Evolutionary conservation across 2,329 filamentous ascomycete species (phyloP).

Genomic region (Colletotrichum ledebouriae): DNA sequence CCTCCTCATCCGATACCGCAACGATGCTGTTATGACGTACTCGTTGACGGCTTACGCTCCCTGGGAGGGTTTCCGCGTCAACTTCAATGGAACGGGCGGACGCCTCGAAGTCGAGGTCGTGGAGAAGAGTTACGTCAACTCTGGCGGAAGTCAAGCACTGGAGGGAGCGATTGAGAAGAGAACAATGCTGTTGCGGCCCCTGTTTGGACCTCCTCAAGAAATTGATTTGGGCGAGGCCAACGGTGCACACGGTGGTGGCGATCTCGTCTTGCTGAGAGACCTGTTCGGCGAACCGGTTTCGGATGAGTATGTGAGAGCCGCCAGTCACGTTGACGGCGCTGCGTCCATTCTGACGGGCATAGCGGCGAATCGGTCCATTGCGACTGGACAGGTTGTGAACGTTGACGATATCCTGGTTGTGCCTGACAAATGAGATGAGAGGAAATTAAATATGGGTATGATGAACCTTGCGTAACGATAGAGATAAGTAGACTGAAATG

Average conservation of each 20-base stretch:
- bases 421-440: conserved; percentile 43
- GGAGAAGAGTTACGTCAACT: conserved; percentile 73
- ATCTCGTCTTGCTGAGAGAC: conserved; percentile 68
- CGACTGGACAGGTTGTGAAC: conserved; percentile 67
- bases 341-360: conserved; percentile 72
- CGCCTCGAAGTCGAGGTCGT: conserved; percentile 73
- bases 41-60: conserved; percentile 72
- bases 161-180: conserved; percentile 67
- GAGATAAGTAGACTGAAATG: neutral
- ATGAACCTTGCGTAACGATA: neutral
- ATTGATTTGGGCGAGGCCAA: conserved; percentile 64
- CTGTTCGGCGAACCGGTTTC: conserved; percentile 66
- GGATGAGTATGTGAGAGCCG: conserved; percentile 67
- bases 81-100: conserved; percentile 70
- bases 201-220: conserved; percentile 70
- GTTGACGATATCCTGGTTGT: conserved; percentile 64
- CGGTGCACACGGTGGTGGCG: conserved; percentile 72
- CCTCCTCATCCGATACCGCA: conserved; percentile 69
- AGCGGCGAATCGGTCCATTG: conserved; percentile 69
- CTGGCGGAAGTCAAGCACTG: conserved; percentile 68
- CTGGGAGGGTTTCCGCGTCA: conserved; percentile 71
- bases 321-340: conserved; percentile 70
- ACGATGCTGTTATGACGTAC: conserved; percentile 70
- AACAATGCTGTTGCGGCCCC: conserved; percentile 62
- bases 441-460: too few relatives aligned